Evolutionary conservation across 306 rosid species (phyloP), one percentile per base, ranked within the genome.

Genomic region (Vigna mungo): DNA sequence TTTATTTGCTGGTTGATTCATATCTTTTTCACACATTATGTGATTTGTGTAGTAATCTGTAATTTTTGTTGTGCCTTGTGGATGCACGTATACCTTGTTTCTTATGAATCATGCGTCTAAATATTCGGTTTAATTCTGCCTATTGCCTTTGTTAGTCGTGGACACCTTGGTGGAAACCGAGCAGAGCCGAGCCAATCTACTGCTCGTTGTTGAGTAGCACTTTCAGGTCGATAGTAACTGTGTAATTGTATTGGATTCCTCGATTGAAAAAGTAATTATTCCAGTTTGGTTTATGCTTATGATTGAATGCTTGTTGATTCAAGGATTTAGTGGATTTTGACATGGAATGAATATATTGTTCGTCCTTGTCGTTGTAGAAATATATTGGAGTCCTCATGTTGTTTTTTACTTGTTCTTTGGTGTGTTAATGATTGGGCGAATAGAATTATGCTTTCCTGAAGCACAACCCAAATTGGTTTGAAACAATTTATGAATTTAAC

Each of bases 31-130:
- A 14, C 10, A 7, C 27, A 15, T 43, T 67, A 41, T 47, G 30
- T 12, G 6, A 9, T 46, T 2, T 78, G 52, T 58, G 49, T 16
- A 62, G 3, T 53, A 15, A 2, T 52, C 17, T 70, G 1, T 53
- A 44, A 2, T 63, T 53, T 15, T 61, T 76, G 43, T 79, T 23
- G 4, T 69, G 60, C 61, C n/a, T 48, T 69, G 2, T 18, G 70
- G 11, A 14, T 16, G 48, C 7, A 1, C 14, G n/a, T 0, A 2
- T 53, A 32, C 14, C 36, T 46, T 30, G n/a, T 56, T 56, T 78
- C 27, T 55, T 4, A 12, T 14, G 51, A 56, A 30, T 17, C 13
- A 54, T 54, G 18, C 54, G 20, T 1, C 4, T 8, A 46, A 43
- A 16, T 47, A 20, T 51, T 49, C 23, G 17, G 4, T 16, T 27